Evolutionary conservation across 345 rosid genomes (phyloP).

Genomic region (Conringia planisiliqua): DNA sequence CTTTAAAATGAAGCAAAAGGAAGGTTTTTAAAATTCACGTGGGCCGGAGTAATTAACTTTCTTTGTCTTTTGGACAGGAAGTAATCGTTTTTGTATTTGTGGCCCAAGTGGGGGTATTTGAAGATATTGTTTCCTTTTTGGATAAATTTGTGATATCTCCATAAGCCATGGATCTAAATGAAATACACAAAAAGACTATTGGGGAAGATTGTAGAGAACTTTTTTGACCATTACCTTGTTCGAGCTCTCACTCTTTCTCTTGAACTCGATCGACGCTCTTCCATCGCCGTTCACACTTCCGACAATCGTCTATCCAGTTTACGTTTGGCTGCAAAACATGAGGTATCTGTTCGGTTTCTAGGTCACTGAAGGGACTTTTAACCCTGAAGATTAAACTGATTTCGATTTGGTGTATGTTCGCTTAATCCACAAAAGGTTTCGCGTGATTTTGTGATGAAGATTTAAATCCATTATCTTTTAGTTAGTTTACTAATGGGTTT

Average conservation of each 20-base stretch:
- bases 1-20: background rate
- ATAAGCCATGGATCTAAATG: background rate
- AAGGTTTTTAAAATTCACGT: no score
- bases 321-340: constrained; percentile 6
- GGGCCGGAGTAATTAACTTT: no score
- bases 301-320: background rate
- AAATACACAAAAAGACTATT: background rate
- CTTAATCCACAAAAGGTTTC: background rate
- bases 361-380: background rate
- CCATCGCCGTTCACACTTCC: background rate
- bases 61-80: no score
- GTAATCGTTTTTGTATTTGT: background rate
- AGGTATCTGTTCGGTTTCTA: constrained; percentile 19
- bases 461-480: background rate
- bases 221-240: background rate
- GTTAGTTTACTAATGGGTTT: constrained; percentile 2
- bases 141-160: background rate
- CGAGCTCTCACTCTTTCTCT: background rate
- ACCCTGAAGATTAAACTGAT: background rate
- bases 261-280: constrained; percentile 12
- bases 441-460: background rate
- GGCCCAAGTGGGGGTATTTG: background rate
- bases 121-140: background rate
- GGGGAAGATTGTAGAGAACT: background rate
- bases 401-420: background rate